phyloP scores from a whole-genome alignment of 768 basidiomycete genomes.

The Mrakia gelida region DNA sequence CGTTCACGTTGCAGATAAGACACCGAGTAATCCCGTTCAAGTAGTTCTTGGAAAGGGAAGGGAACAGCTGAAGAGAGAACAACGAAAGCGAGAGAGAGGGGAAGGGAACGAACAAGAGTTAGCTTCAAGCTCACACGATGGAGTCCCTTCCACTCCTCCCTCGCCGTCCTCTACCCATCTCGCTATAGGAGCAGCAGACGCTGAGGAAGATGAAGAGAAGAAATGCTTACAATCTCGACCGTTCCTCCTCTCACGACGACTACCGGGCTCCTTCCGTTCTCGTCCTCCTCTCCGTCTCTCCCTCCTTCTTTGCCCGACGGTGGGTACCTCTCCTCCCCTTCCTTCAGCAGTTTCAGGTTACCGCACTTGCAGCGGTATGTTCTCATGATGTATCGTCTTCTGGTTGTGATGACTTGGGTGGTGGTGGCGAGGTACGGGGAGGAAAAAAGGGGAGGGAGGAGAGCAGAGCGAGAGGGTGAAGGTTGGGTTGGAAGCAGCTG shows the following conservation, averaged over 20 bases:
- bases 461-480: background rate
- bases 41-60: background rate
- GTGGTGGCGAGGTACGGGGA: no score
- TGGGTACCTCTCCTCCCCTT: no score
- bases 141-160: background rate
- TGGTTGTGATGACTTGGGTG: background rate
- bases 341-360: background rate
- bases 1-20: background rate
- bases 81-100: background rate
- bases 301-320: background rate
- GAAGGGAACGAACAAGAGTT: background rate
- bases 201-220: background rate
- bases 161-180: background rate
- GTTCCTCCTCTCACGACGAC: background rate
- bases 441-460: background rate
- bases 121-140: background rate
- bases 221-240: background rate
- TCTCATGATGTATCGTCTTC: background rate
- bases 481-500: no score
- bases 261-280: slow-evolving; percentile 3
- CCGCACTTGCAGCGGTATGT: slow-evolving; percentile 1
- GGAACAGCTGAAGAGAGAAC: background rate
- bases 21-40: background rate
- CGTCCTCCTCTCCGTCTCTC: background rate
- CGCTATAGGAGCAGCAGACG: background rate